Evolutionary conservation across 306 rosid species (phyloP), one percentile per base, ranked within the genome.

Genomic region (Fragaria vesca): DNA sequence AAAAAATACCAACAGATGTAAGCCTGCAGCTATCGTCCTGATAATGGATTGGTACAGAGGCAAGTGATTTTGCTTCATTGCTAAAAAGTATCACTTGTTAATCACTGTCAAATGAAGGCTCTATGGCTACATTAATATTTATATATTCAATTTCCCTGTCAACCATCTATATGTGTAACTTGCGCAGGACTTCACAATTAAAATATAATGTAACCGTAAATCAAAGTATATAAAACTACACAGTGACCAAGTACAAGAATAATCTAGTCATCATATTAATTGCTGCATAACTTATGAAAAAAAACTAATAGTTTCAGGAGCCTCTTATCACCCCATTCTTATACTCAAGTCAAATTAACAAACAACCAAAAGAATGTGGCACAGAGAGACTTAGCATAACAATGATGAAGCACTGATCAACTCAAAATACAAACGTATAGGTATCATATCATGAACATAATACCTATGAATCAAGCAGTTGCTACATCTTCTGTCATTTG

Each of bases 401-500:
- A 20, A 71, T 71, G 81, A 72, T 72, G 78, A 57, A 75, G 70
- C 70, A 73, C 61, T 6, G 55, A 78, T 82, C 45, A 66, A 73
- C 47, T 69, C 21, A 57, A 71, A 79, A 76, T 72, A n/a, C 16
- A 4, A 38, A 82, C 76, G 66, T 72, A 54, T 46, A 34, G 28
- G 48, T 28, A 46, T 67, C 47, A 45, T 69, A 80, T 62, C 79
- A 82, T 78, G 66, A 74, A 18, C 61, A 26, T 12, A 40, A 36
- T 54, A 69, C 73, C 65, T 70, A 68, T 84, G 73, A 63, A 79
- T 83, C 88, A 85, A 65, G 78, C 81, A 46, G 58, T 28, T 66
- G 80, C 86, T 55, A 84, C 89, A 76, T 80, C 65, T 70, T 80
- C 78, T 75, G 75, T 82, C 70, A 80, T 81, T 69, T 76, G 88